A percentile compares a stretch with the other conserved stretches of the same genome.
These are phyloP conservation scores for Zoysia pacifica DNA, from an alignment of 176 grass and related monocot species.

Conservation along the genomic window DNA sequence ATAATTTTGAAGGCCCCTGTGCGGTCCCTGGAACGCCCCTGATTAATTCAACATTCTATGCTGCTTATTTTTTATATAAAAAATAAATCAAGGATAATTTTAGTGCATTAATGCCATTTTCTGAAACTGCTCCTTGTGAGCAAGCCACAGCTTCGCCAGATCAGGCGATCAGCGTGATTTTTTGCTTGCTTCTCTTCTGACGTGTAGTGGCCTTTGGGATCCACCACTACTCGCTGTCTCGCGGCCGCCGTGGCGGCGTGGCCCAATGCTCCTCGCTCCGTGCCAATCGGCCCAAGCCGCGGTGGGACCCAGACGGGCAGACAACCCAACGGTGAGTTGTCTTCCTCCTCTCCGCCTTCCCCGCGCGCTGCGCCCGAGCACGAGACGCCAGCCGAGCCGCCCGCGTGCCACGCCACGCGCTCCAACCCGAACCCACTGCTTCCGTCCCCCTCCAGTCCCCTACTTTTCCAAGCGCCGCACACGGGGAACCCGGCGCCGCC, in stretches of 20 bases:
- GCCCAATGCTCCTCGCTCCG: background rate
- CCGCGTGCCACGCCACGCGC: slow-evolving; percentile 9
- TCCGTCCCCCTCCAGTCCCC: slow-evolving; percentile 44
- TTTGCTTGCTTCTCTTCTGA: background rate
- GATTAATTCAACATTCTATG: too few relatives aligned
- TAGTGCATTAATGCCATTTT: too few relatives aligned
- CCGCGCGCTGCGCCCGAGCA: slow-evolving; percentile 42
- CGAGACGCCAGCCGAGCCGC: slow-evolving; percentile 23
- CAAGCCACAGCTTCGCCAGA: background rate
- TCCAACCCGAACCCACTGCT: background rate
- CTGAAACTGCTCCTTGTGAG: background rate
- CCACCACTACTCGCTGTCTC: background rate
- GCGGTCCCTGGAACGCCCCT: too few relatives aligned
- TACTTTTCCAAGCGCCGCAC: slow-evolving; percentile 21
- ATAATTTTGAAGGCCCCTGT: too few relatives aligned
- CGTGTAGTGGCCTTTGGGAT: background rate
- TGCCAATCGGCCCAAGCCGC: background rate
- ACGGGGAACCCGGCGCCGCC: slow-evolving; percentile 25
- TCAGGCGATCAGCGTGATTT: background rate
- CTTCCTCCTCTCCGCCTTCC: slow-evolving; percentile 6
- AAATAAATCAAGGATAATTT: too few relatives aligned
- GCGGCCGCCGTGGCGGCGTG: background rate
- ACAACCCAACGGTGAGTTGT: slow-evolving; percentile 23
- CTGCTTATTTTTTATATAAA: too few relatives aligned
- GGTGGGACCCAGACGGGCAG: slow-evolving; percentile 1